A percentile compares a stretch with the other conserved stretches of the same genome.
Conservation (phyloP, 2,329 filamentous ascomycete species). For the Phyllosticta citrichinensis region DNA sequence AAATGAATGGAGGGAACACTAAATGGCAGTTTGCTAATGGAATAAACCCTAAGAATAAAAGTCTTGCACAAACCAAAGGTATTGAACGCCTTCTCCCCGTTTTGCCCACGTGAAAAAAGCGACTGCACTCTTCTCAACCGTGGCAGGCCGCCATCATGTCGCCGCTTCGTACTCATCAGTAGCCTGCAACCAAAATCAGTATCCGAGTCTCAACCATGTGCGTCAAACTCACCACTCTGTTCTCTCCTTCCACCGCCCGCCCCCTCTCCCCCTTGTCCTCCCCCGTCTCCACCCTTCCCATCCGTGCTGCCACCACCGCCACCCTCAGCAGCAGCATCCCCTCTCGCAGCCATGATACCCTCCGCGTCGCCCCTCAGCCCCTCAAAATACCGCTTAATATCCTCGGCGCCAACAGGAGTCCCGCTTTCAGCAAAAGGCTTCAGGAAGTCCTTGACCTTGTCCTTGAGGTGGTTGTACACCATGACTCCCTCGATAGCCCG, state of each 20-base stretch:
- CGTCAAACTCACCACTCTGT: constrained; percentile 3
- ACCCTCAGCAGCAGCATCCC: constrained; percentile 20
- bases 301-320: constrained; percentile 18
- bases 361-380: constrained; percentile 82
- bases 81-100: background rate
- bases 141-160: background rate
- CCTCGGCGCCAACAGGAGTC: constrained; percentile 78
- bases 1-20: background rate
- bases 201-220: background rate
- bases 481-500: constrained; percentile 89
- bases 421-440: constrained; percentile 90
- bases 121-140: background rate
- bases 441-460: constrained; percentile 91
- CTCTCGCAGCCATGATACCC: constrained; percentile 42
- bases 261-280: constrained; percentile 26
- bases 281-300: constrained; percentile 21
- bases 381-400: constrained; percentile 94
- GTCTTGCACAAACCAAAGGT: background rate
- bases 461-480: constrained; percentile 94
- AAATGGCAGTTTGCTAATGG: background rate
- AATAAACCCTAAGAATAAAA: background rate
- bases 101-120: background rate
- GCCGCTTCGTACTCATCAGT: background rate
- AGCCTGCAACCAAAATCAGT: background rate
- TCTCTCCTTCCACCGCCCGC: background rate